Evolutionary conservation across 129 eudicot species (phyloP), one percentile per base, ranked within the genome.

Genomic region (Erigeron canadensis): DNA sequence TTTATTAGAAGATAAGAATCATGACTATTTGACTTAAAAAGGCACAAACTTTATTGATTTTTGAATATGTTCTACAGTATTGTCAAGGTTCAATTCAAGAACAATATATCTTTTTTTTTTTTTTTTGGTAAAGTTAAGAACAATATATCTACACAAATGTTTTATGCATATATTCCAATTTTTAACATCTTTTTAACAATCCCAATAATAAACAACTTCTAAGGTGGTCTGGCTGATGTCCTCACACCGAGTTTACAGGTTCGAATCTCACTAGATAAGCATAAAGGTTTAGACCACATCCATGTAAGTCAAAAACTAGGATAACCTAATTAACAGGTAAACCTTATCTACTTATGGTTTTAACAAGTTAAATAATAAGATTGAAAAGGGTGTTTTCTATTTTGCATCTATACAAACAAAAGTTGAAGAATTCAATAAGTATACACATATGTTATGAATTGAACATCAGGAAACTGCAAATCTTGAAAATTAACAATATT

Each of bases 61-160:
- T 18, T 70, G 56, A 23, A 70, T 64, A 70, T 75, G 77, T 56
- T 71, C 48, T 23, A 16, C 22, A 28, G 54, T 13, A 46, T 3
- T 18, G 51, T 59, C 44, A 67, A 67, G 72, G 77, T 37, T 59
- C 61, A 72, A 59, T 67, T 72, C 4, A 72, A 66, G 81, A 42
- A 50, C 63, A 76, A 40, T 34, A 11, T 59, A 60, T 64, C 61
- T 40, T n/a, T n/a, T n/a, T n/a, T n/a, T n/a, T n/a, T n/a, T n/a
- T n/a, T n/a, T n/a, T n/a, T n/a, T n/a, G n/a, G n/a, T n/a, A n/a
- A n/a, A n/a, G n/a, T n/a, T n/a, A 72, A 66, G 81, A 42, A 50
- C 63, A 76, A 40, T 34, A 11, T 59, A 60, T 64, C 61, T 40
- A 18, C 67, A 45, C 19, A 53, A 72, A 67, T 34, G 51, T 40